Percentiles rank a stretch among this genome's conserved stretches.
These are phyloP conservation scores for Terana coerulea DNA, from an alignment of 768 basidiomycete genomes.

Conservation along the genomic window DNA sequence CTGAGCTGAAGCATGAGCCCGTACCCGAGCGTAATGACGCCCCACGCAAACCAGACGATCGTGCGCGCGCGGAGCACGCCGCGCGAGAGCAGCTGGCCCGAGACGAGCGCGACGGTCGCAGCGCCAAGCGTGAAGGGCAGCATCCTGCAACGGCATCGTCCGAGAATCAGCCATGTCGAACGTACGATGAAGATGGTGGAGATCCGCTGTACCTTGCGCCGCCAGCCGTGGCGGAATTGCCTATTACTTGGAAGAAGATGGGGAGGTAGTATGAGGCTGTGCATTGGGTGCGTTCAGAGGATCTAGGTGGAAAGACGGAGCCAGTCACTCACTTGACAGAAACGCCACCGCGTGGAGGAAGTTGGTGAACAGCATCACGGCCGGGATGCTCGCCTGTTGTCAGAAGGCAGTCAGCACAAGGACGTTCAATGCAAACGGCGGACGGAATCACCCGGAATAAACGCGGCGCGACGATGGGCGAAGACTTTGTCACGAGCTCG, in stretches of 20 bases:
- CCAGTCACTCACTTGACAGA: constrained; percentile 6
- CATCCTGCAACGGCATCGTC: constrained; percentile 24
- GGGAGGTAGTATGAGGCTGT: constrained; percentile 33
- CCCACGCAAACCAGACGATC: constrained; percentile 18
- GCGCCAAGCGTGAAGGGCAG: constrained; percentile 31
- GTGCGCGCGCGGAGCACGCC: no score
- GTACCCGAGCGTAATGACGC: constrained; percentile 30
- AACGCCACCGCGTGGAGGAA: constrained; percentile 35
- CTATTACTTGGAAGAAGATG: constrained; percentile 40
- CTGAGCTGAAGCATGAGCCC: constrained; percentile 35
- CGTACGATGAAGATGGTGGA: no score
- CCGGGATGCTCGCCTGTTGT: constrained; percentile 34
- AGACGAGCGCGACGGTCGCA: constrained; percentile 17
- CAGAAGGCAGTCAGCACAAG: no score
- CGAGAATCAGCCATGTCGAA: neutral
- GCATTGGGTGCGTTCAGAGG: neutral
- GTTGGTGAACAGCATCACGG: constrained; percentile 25
- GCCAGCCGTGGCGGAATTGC: constrained; percentile 31
- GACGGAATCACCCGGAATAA: constrained; percentile 30
- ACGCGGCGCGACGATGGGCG: constrained; percentile 37
- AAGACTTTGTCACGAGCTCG: constrained; percentile 30
- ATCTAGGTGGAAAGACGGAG: no score
- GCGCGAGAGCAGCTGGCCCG: constrained; percentile 25
- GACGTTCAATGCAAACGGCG: no score
- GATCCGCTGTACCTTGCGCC: constrained; percentile 29